Evolutionary conservation across 2,329 filamentous ascomycete species (phyloP).

Genomic region (Cladosporium oxysporum): DNA sequence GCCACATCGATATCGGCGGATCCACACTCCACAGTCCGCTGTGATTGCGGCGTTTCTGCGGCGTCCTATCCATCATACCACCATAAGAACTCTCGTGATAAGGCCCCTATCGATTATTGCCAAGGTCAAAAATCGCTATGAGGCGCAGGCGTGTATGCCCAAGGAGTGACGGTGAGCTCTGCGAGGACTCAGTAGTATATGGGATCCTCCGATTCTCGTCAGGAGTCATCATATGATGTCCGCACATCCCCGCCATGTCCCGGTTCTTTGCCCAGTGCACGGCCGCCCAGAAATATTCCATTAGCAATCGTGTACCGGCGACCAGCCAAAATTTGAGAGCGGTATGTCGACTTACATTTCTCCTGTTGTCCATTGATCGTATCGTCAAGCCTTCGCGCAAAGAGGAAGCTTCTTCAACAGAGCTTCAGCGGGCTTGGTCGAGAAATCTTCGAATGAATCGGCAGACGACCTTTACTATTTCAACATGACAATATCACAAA

Average conservation of each 20-base stretch:
- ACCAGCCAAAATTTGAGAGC: slow-evolving; percentile 10
- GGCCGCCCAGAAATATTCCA: slow-evolving; percentile 1
- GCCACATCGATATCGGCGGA: slow-evolving; percentile 6
- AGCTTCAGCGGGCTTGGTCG: slow-evolving; percentile 6
- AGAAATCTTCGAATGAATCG: not conserved
- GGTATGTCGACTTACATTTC: not conserved
- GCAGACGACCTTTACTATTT: not conserved
- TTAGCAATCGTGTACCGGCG: slow-evolving; percentile 12
- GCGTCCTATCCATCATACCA: not conserved
- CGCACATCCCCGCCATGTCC: slow-evolving; percentile 18
- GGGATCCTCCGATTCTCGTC: not conserved
- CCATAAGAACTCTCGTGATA: not conserved
- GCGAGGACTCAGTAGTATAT: not conserved
- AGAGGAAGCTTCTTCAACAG: slow-evolving; percentile 18
- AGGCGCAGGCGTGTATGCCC: not conserved
- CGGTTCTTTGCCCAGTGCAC: slow-evolving; percentile 10
- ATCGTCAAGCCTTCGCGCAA: not conserved
- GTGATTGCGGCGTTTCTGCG: slow-evolving; percentile 17
- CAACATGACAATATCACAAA: slow-evolving; percentile 11
- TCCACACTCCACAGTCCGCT: slow-evolving; percentile 15
- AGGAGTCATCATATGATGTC: slow-evolving; percentile 6
- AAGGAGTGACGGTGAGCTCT: not conserved
- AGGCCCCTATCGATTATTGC: not conserved
- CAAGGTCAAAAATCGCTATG: not conserved
- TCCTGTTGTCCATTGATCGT: not conserved